phyloP scores from a whole-genome alignment of 257 asterid species.

The Eucommia ulmoides region DNA sequence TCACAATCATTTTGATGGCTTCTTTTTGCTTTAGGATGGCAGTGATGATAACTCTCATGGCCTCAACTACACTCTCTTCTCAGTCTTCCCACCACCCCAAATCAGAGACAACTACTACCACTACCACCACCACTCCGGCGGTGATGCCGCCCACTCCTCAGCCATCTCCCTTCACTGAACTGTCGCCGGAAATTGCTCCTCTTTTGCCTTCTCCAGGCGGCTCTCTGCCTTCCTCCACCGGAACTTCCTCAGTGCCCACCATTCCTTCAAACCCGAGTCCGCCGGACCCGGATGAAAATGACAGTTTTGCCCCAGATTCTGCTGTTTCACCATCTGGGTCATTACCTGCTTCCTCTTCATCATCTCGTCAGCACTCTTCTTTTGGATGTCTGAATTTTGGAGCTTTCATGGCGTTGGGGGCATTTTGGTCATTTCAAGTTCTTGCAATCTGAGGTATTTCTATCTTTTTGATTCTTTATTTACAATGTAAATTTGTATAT shows the following conservation, averaged over 20 bases:
- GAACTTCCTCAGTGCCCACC: conserved; percentile 27
- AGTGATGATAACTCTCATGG: neutral
- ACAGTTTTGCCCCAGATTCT: conserved; percentile 32
- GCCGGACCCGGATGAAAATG: conserved; percentile 33
- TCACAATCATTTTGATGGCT: neutral
- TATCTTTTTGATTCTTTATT: too few relatives aligned
- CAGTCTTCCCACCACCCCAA: too few relatives aligned
- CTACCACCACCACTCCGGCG: neutral
- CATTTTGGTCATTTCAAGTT: too few relatives aligned
- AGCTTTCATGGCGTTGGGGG: too few relatives aligned
- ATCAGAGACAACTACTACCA: neutral
- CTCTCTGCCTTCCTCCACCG: conserved; percentile 17
- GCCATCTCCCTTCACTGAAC: conserved; percentile 19
- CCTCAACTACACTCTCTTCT: neutral
- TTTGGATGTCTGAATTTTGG: too few relatives aligned
- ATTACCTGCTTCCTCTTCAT: conserved; percentile 29
- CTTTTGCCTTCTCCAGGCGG: conserved; percentile 51
- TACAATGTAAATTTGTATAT: too few relatives aligned
- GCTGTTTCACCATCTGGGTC: conserved; percentile 37
- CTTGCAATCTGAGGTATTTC: too few relatives aligned
- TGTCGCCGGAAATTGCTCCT: conserved; percentile 60
- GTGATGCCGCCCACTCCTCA: conserved; percentile 27
- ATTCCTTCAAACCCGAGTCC: conserved; percentile 50
- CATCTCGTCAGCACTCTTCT: too few relatives aligned
- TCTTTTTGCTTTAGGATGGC: neutral